Percentiles rank a stretch among this genome's conserved stretches.
phyloP scores from a whole-genome alignment of 306 rosid species.

The Alnus rubra region DNA sequence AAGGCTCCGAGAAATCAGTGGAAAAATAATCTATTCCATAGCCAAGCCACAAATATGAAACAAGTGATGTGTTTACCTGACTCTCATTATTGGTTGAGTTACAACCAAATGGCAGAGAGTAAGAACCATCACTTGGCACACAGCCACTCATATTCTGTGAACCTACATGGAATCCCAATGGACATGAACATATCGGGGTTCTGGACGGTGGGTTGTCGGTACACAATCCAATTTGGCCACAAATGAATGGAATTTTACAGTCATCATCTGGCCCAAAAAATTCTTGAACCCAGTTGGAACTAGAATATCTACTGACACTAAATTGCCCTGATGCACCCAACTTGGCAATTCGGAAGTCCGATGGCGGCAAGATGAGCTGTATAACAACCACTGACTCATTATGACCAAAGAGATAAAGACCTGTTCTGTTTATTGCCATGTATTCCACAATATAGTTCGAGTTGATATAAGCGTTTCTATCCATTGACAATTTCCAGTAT shows the following conservation, averaged over 20 bases:
- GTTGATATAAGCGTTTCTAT: conserved; percentile 35
- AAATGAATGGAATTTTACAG: conserved; percentile 66
- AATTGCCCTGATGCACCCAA: conserved; percentile 62
- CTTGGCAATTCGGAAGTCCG: conserved; percentile 58
- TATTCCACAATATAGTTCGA: conserved; percentile 46
- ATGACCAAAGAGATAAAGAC: conserved; percentile 59
- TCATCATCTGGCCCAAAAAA: conserved; percentile 55
- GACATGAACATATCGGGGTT: conserved; percentile 68
- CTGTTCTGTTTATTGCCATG: conserved; percentile 60
- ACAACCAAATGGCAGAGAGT: conserved; percentile 57
- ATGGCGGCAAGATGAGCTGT: conserved; percentile 44
- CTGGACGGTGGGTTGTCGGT: conserved; percentile 35
- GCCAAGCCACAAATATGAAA: conserved; percentile 63
- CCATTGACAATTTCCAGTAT: conserved; percentile 80
- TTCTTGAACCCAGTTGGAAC: conserved; percentile 47
- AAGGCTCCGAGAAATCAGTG: conserved; percentile 47
- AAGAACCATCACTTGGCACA: conserved; percentile 57
- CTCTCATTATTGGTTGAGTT: conserved; percentile 27
- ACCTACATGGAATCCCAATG: conserved; percentile 48
- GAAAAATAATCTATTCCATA: conserved; percentile 53
- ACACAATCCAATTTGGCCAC: conserved; percentile 75
- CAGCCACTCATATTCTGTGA: conserved; percentile 52
- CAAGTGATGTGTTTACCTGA: conserved; percentile 41
- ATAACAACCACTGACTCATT: conserved; percentile 48
- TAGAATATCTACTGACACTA: conserved; percentile 56